A percentile compares a stretch with the other conserved stretches of the same genome.
Evolutionary conservation across 805 yeast species (phyloP).

Genomic region (Kodamaea kaohsiungensis): DNA sequence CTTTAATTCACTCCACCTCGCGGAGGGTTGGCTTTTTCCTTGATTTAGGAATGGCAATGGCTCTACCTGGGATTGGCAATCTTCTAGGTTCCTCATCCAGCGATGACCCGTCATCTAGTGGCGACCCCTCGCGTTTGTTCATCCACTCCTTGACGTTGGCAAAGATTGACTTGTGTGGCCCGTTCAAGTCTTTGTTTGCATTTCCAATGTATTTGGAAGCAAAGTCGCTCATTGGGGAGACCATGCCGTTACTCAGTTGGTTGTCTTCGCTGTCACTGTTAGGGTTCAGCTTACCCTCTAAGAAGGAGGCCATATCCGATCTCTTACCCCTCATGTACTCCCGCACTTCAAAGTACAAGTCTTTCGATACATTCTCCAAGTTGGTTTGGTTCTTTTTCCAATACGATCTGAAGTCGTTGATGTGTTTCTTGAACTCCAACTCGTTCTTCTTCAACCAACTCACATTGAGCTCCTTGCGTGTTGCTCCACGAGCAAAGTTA

Average conservation of each 20-base stretch:
- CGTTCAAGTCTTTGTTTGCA: slow-evolving; percentile 40
- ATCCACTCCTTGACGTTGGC: slow-evolving; percentile 47
- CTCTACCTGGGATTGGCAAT: slow-evolving; percentile 10
- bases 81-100: slow-evolving; percentile 8
- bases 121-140: slow-evolving; percentile 27
- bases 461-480: slow-evolving; percentile 93
- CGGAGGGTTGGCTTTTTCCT: neutral
- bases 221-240: slow-evolving; percentile 65
- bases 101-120: slow-evolving; percentile 4
- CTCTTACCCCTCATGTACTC: slow-evolving; percentile 61
- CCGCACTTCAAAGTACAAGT: slow-evolving; percentile 80
- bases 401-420: slow-evolving; percentile 81
- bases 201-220: slow-evolving; percentile 65
- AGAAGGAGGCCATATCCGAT: slow-evolving; percentile 27
- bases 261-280: slow-evolving; percentile 31
- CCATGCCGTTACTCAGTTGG: slow-evolving; percentile 23
- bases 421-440: slow-evolving; percentile 87
- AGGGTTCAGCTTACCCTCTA: slow-evolving; percentile 24
- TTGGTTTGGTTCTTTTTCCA: slow-evolving; percentile 75
- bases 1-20: neutral
- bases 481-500: slow-evolving; percentile 96
- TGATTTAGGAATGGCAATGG: slow-evolving; percentile 7
- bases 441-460: slow-evolving; percentile 98
- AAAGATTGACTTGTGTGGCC: slow-evolving; percentile 30
- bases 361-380: slow-evolving; percentile 72